Evolutionary conservation across 129 eudicot species (phyloP).

Genomic region (Artemisia argyi): DNA sequence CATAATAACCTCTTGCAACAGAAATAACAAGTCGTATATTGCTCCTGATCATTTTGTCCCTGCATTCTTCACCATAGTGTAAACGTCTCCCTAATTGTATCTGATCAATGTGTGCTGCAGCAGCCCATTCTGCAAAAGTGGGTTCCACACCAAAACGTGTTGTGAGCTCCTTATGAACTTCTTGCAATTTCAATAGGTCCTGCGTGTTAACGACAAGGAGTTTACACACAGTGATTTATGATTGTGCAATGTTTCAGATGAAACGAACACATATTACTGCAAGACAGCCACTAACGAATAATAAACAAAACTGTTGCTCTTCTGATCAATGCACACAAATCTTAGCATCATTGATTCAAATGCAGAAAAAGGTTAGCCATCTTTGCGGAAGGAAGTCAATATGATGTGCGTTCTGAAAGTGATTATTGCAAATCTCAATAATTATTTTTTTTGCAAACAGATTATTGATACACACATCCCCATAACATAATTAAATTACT

Average conservation of each 20-base stretch:
- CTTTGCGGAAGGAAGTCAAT: too few relatives aligned
- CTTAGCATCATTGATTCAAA: too few relatives aligned
- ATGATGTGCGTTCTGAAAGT: neutral
- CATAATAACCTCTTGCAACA: conserved; percentile 82
- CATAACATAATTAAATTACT: too few relatives aligned
- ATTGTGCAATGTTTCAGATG: neutral
- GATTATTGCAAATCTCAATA: neutral
- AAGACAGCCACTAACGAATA: neutral
- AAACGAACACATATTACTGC: neutral
- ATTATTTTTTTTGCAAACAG: too few relatives aligned
- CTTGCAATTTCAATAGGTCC: conserved; percentile 81
- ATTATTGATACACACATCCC: too few relatives aligned
- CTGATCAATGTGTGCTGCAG: conserved; percentile 78
- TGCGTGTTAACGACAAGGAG: conserved; percentile 24
- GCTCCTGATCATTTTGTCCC: conserved; percentile 91
- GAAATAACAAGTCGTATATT: conserved; percentile 92
- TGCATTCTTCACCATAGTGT: conserved; percentile 74
- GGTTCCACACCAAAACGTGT: conserved; percentile 66
- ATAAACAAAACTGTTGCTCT: neutral
- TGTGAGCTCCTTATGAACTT: conserved; percentile 46
- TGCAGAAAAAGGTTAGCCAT: too few relatives aligned
- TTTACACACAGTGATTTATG: conserved; percentile 1
- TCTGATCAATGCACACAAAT: neutral
- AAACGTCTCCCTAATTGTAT: conserved; percentile 58
- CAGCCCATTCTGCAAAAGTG: conserved; percentile 81